A percentile compares a stretch with the other conserved stretches of the same genome.
These are phyloP conservation scores for Vigna trinervia DNA, from an alignment of 306 rosid genomes.

Conservation along the genomic window DNA sequence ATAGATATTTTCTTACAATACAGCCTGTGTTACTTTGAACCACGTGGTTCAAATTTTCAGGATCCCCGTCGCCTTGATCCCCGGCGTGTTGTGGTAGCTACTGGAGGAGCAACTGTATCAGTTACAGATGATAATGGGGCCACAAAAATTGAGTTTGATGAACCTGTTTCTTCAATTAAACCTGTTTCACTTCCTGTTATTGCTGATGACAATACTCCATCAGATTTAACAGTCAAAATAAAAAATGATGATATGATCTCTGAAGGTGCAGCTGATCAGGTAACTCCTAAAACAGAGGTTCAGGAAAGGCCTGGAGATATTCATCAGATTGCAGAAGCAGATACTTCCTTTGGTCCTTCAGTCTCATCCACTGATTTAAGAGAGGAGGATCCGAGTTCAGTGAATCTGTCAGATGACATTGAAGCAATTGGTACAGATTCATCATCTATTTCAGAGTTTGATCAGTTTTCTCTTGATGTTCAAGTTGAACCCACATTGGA, in stretches of 20 bases:
- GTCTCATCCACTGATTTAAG: conserved; percentile 52
- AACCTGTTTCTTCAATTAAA: conserved; percentile 57
- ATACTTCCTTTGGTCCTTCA: conserved; percentile 54
- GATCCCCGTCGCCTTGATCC: conserved; percentile 99
- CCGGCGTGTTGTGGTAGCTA: conserved; percentile 61
- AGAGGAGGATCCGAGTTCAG: conserved; percentile 61
- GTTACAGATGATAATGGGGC: conserved; percentile 59
- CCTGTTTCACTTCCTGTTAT: conserved; percentile 56
- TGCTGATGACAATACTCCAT: conserved; percentile 52
- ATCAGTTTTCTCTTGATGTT: conserved; percentile 65
- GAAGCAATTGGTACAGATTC: conserved; percentile 60
- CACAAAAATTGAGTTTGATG: conserved; percentile 61
- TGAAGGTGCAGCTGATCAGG: conserved; percentile 55
- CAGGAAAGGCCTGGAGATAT: conserved; percentile 61
- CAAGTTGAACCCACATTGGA: conserved; percentile 68
- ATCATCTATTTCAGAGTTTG: conserved; percentile 61
- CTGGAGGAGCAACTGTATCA: conserved; percentile 58
- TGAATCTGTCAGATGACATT: conserved; percentile 52
- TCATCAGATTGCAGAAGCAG: conserved; percentile 46
- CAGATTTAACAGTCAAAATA: conserved; percentile 52
- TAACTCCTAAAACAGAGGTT: conserved; percentile 53
- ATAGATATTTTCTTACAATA: background rate
- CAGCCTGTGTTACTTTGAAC: conserved; percentile 37
- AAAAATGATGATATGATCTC: conserved; percentile 60
- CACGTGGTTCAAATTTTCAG: conserved; percentile 57